These are phyloP conservation scores for Kurtzmaniella quercitrusa DNA, from an alignment of 1,139 yeast genomes.

Conservation along the genomic window DNA sequence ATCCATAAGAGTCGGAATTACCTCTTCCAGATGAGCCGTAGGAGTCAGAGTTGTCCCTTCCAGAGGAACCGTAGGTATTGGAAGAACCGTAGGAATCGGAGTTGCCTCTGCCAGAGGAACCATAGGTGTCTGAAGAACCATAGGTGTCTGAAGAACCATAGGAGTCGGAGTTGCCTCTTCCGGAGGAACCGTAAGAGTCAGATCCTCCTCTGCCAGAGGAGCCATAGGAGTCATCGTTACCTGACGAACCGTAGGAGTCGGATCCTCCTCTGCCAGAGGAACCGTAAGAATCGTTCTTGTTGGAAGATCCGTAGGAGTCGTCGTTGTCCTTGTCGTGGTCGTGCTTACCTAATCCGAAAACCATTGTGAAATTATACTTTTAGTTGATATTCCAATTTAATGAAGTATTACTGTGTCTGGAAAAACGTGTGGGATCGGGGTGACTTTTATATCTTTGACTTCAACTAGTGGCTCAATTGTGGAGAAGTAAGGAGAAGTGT, in stretches of 20 bases:
- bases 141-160: slow-evolving; percentile 15
- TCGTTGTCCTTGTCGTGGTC: slow-evolving; percentile 12
- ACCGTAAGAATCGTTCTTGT: slow-evolving; percentile 13
- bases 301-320: slow-evolving; percentile 11
- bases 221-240: slow-evolving; percentile 13
- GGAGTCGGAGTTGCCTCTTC: slow-evolving; percentile 12
- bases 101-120: slow-evolving; percentile 5
- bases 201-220: slow-evolving; percentile 10
- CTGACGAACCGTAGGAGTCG: slow-evolving; percentile 18
- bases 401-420: not conserved
- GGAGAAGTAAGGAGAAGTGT: not conserved
- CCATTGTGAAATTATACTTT: slow-evolving; percentile 16
- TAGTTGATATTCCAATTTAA: not conserved
- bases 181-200: slow-evolving; percentile 19
- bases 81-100: slow-evolving; percentile 14
- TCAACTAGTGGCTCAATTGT: not conserved
- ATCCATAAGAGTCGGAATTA: slow-evolving; percentile 14
- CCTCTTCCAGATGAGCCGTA: slow-evolving; percentile 16
- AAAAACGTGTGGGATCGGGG: not conserved
- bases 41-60: slow-evolving; percentile 11
- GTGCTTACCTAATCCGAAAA: slow-evolving; percentile 25
- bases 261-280: slow-evolving; percentile 10
- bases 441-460: not conserved
- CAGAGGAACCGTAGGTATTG: slow-evolving; percentile 15
- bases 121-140: slow-evolving; percentile 10